Conservation (phyloP, 176 grass and related monocot species). For the Thalia dealbata region DNA sequence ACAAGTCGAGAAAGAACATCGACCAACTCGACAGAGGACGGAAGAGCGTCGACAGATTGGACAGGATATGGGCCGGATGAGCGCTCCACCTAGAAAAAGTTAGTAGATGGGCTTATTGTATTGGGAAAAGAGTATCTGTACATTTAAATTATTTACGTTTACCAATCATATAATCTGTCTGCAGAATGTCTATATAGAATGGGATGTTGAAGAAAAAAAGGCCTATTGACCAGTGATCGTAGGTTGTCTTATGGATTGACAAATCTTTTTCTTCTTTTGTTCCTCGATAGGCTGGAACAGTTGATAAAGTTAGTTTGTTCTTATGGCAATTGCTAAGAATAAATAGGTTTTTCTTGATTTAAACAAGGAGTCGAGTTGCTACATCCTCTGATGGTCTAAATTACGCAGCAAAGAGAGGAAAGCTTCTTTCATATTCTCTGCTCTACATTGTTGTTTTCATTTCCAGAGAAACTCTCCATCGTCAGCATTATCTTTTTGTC, state of each 20-base stretch:
- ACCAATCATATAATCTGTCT: slow-evolving; percentile 27
- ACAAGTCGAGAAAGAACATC: slow-evolving; percentile 50
- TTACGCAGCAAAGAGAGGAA: too few relatives aligned
- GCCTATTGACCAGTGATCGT: neutral
- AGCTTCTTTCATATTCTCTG: too few relatives aligned
- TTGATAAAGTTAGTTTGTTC: neutral
- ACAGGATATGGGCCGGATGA: slow-evolving; percentile 77
- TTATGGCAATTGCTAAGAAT: neutral
- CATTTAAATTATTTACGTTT: slow-evolving; percentile 30
- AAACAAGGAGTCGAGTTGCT: neutral
- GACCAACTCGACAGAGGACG: slow-evolving; percentile 61
- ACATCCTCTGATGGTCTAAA: neutral
- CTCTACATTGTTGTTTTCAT: neutral
- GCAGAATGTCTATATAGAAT: slow-evolving; percentile 24
- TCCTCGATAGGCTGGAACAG: neutral
- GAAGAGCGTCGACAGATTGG: slow-evolving; percentile 84
- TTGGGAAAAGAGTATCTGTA: slow-evolving; percentile 14
- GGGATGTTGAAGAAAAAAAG: neutral
- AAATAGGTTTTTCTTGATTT: neutral
- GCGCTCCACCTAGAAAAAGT: slow-evolving; percentile 30
- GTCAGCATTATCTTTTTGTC: too few relatives aligned
- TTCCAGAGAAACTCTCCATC: neutral
- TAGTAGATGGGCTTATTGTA: slow-evolving; percentile 38
- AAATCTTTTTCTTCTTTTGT: neutral
- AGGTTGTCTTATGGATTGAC: neutral